These are phyloP conservation scores for Chalciporus piperatoides DNA, from an alignment of 1,284 basidiomycete species.

Conservation along the genomic window DNA sequence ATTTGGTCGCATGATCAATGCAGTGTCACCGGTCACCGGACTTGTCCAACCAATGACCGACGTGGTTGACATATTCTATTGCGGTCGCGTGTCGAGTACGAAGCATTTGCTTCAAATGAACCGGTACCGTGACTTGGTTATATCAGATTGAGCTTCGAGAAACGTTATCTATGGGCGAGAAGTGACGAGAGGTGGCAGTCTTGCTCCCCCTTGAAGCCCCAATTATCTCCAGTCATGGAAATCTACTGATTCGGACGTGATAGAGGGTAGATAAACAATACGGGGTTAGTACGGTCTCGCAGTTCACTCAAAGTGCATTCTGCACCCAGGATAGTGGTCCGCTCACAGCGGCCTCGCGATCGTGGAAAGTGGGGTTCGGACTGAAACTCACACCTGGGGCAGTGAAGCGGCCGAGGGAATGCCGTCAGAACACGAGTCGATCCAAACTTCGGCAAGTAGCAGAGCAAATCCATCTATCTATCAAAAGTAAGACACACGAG, in stretches of 20 bases:
- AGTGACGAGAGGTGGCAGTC: not conserved
- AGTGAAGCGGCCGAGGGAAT: constrained; percentile 5
- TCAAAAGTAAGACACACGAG: not conserved
- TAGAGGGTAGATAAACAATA: not conserved
- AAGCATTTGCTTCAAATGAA: constrained; percentile 6
- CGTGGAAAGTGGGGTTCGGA: not conserved
- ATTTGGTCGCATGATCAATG: constrained; percentile 1
- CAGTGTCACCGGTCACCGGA: not conserved
- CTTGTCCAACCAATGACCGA: constrained; percentile 10
- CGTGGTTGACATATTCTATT: constrained; percentile 4
- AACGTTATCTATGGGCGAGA: constrained; percentile 9
- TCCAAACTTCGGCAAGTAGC: not conserved
- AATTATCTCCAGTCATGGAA: not conserved
- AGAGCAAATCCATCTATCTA: constrained; percentile 1
- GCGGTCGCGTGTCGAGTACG: not conserved
- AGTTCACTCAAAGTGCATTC: not conserved
- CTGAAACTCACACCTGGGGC: not conserved
- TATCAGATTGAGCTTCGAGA: not conserved
- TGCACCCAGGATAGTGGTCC: not conserved
- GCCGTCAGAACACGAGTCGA: not conserved
- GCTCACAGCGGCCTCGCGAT: constrained; percentile 1
- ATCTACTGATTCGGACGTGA: not conserved
- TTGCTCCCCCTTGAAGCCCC: not conserved
- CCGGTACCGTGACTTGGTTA: constrained; percentile 12
- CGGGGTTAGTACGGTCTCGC: not conserved